These are phyloP conservation scores for Myrica gale DNA, from an alignment of 306 rosid genomes.

Conservation along the genomic window DNA sequence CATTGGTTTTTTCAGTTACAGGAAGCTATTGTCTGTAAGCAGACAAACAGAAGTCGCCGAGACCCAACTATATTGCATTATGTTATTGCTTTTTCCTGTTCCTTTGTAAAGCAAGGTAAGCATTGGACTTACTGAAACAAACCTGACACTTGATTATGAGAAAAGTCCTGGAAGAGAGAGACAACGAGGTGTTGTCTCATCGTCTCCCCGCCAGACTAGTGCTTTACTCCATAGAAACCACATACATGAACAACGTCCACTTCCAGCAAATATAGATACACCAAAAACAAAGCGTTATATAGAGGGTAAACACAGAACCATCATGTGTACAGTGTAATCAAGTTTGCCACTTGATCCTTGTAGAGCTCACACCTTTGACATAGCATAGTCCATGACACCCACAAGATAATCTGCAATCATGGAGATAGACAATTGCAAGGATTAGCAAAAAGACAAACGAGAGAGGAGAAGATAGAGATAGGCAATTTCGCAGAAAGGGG, in stretches of 20 bases:
- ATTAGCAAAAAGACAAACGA: not conserved
- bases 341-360: not conserved
- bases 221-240: not conserved
- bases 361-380: constrained; percentile 39
- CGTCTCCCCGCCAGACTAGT: not conserved
- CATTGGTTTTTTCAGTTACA: no score
- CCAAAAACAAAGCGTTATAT: not conserved
- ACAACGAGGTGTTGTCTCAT: constrained; percentile 15
- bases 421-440: constrained; percentile 13
- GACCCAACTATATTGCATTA: not conserved
- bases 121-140: not conserved
- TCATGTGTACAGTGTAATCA: not conserved
- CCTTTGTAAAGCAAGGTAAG: not conserved
- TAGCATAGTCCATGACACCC: constrained; percentile 47
- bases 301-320: not conserved
- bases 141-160: not conserved
- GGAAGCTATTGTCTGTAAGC: no score
- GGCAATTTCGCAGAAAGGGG: constrained; percentile 12
- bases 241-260: not conserved
- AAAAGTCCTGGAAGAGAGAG: not conserved
- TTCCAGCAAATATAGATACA: not conserved
- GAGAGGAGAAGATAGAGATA: constrained; percentile 1
- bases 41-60: no score
- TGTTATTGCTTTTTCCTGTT: not conserved
- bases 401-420: constrained; percentile 44